Evolutionary conservation across 1,284 basidiomycete species (phyloP).

Genomic region (Cryptococcus jaspeensis): DNA sequence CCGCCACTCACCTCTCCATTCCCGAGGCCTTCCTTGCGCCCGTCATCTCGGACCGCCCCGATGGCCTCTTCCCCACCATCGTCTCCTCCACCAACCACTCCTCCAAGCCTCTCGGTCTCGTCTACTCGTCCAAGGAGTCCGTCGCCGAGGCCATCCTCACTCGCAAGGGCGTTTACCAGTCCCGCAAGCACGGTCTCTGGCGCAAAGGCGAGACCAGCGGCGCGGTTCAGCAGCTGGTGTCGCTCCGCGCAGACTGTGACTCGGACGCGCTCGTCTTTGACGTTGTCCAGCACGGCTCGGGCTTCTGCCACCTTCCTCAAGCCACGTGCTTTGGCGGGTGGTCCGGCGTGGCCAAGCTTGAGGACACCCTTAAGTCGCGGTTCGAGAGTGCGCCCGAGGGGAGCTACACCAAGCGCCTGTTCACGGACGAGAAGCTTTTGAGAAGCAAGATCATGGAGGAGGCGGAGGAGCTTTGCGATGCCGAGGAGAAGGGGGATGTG

Average conservation of each 20-base stretch:
- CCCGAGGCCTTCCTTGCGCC: constrained; percentile 83
- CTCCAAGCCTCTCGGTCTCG: constrained; percentile 82
- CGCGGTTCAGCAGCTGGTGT: constrained; percentile 82
- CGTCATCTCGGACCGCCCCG: constrained; percentile 80
- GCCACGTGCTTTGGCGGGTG: constrained; percentile 77
- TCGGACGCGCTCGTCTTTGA: constrained; percentile 87
- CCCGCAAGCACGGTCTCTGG: constrained; percentile 94
- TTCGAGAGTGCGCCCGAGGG: constrained; percentile 76
- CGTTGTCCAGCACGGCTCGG: constrained; percentile 84
- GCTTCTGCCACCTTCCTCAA: constrained; percentile 90
- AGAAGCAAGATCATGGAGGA: constrained; percentile 97
- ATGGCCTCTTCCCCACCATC: constrained; percentile 90
- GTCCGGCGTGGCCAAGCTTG: constrained; percentile 76
- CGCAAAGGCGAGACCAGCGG: constrained; percentile 96
- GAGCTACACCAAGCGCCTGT: constrained; percentile 88
- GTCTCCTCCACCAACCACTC: constrained; percentile 69
- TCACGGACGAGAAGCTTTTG: constrained; percentile 77
- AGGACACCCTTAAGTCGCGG: constrained; percentile 74
- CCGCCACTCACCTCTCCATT: constrained; percentile 65
- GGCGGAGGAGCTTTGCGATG: constrained; percentile 90
- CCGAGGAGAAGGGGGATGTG: constrained; percentile 77
- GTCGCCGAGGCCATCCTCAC: constrained; percentile 83
- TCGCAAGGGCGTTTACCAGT: constrained; percentile 93
- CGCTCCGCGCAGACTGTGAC: constrained; percentile 88
- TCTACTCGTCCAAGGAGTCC: constrained; percentile 92